Percentiles rank a stretch among this genome's conserved stretches.
These are phyloP conservation scores for Hexamita inflata DNA, from an alignment of 208 protist genomes.

Conservation along the genomic window DNA sequence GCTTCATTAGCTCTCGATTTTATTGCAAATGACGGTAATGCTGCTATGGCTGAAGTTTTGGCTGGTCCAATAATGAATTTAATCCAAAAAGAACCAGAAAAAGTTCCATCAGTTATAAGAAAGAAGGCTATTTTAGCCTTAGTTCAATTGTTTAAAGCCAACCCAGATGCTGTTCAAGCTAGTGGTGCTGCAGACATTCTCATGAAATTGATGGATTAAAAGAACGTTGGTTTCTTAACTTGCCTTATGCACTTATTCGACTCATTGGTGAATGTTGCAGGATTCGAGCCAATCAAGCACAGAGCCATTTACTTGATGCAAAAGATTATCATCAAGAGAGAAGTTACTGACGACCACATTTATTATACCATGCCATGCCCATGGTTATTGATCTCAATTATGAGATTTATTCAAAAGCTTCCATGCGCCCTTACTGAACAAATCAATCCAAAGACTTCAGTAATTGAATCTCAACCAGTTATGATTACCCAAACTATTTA, in stretches of 20 bases:
- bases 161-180: slow-evolving; percentile 52
- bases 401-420: not conserved
- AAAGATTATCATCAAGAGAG: slow-evolving; percentile 25
- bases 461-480: too few species aligned
- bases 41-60: slow-evolving; percentile 87
- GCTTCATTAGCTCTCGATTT: slow-evolving; percentile 79
- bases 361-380: slow-evolving; percentile 26
- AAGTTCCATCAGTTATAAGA: slow-evolving; percentile 61
- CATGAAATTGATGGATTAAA: slow-evolving; percentile 4
- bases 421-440: too few species aligned
- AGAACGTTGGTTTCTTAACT: slow-evolving; percentile 31
- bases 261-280: not conserved
- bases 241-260: slow-evolving; percentile 10
- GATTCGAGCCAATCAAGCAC: not conserved
- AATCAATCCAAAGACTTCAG: too few species aligned
- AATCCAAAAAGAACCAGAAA: slow-evolving; percentile 55
- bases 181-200: not conserved
- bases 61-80: slow-evolving; percentile 71
- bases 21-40: slow-evolving; percentile 84
- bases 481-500: too few species aligned
- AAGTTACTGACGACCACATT: slow-evolving; percentile 27
- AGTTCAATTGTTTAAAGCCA: slow-evolving; percentile 79
- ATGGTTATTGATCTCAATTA: slow-evolving; percentile 26
- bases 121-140: slow-evolving; percentile 91
- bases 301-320: slow-evolving; percentile 7